phyloP scores from a whole-genome alignment of 225 moss, liverwort and hornwort species.

The Takakia lepidozioides region DNA sequence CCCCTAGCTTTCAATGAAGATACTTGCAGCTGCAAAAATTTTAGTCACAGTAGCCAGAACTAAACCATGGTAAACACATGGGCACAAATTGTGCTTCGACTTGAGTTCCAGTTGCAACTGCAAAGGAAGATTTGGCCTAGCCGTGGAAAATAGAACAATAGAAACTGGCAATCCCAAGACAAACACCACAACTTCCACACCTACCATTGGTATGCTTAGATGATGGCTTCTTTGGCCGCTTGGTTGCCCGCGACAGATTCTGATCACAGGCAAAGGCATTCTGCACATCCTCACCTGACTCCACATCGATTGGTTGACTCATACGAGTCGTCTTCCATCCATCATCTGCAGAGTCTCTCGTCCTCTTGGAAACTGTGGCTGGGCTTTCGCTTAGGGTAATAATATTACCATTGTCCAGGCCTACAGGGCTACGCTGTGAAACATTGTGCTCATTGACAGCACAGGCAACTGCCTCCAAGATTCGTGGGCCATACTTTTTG shows the following conservation, averaged over 20 bases:
- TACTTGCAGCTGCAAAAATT: too few species aligned
- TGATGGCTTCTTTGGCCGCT: constrained; percentile 48
- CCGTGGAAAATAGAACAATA: neutral
- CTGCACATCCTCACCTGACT: constrained; percentile 25
- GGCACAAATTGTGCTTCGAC: neutral
- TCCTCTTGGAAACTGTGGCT: constrained; percentile 47
- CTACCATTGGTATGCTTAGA: constrained; percentile 8
- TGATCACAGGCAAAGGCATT: constrained; percentile 38
- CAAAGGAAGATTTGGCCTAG: neutral
- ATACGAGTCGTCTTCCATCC: constrained; percentile 46
- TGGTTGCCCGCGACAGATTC: constrained; percentile 26
- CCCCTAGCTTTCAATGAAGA: too few species aligned
- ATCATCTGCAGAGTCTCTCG: constrained; percentile 43
- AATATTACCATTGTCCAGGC: constrained; percentile 14
- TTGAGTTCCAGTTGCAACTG: too few species aligned
- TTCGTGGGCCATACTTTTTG: constrained; percentile 83
- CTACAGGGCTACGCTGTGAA: constrained; percentile 18
- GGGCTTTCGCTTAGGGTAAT: constrained; percentile 22
- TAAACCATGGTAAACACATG: neutral
- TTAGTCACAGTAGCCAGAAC: too few species aligned
- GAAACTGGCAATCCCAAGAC: neutral
- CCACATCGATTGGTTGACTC: constrained; percentile 9
- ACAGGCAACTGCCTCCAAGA: constrained; percentile 69
- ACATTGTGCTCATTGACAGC: constrained; percentile 46
- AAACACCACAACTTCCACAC: neutral